Evolutionary conservation across 2,329 filamentous ascomycete species (phyloP).

Genomic region (Parastagonospora avenae): DNA sequence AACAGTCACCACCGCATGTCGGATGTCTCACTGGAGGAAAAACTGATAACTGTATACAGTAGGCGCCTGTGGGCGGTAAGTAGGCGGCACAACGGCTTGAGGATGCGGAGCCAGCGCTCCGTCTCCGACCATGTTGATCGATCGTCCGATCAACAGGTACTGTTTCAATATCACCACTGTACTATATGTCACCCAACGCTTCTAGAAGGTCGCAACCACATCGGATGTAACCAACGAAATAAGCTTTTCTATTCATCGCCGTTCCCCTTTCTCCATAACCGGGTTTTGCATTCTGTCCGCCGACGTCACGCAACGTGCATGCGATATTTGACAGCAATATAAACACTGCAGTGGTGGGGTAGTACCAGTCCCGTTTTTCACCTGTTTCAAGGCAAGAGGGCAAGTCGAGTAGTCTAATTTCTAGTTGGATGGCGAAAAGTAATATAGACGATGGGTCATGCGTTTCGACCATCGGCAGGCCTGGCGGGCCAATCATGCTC

Average conservation of each 20-base stretch:
- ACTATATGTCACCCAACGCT: conserved; percentile 32
- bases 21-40: too few species aligned
- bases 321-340: conserved; percentile 5
- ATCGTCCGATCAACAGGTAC: conserved; percentile 14
- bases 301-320: conserved; percentile 9
- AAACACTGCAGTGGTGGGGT: background rate
- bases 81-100: background rate
- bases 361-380: background rate
- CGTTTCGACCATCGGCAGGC: conserved; percentile 20
- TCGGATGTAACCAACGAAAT: conserved; percentile 8
- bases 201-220: conserved; percentile 15
- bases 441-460: conserved; percentile 20
- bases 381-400: too few species aligned
- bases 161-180: conserved; percentile 26
- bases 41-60: too few species aligned
- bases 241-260: conserved; percentile 10
- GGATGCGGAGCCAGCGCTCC: conserved; percentile 6
- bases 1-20: too few species aligned
- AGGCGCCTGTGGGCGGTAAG: background rate
- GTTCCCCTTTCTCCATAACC: background rate
- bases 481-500: conserved; percentile 10
- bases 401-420: background rate
- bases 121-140: conserved; percentile 14
- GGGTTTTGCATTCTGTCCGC: background rate
- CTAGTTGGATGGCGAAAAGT: background rate